A percentile compares a stretch with the other conserved stretches of the same genome.
Evolutionary conservation across 2,329 filamentous ascomycete species (phyloP).

Genomic region (Aureobasidium sp.): DNA sequence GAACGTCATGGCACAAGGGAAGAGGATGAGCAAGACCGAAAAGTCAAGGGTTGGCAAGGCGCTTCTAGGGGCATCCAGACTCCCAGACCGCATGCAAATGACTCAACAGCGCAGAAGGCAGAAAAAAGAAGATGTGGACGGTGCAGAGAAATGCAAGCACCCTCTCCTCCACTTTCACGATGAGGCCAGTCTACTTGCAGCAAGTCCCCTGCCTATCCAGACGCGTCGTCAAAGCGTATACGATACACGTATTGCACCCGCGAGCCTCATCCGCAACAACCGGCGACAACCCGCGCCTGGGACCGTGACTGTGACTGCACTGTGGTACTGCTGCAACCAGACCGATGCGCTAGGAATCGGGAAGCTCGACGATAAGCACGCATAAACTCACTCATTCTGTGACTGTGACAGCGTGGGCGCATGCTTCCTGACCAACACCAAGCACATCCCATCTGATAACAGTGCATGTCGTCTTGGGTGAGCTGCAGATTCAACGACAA

Average conservation of each 20-base stretch:
- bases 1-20: conserved; percentile 8
- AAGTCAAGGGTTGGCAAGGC: conserved; percentile 3
- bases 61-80: conserved; percentile 11
- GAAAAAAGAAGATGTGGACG: conserved; percentile 12
- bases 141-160: conserved; percentile 6
- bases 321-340: neutral
- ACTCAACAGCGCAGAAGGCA: conserved; percentile 9
- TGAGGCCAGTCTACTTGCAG: conserved; percentile 7
- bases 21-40: neutral
- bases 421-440: neutral
- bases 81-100: conserved; percentile 1
- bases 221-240: conserved; percentile 10
- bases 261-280: neutral
- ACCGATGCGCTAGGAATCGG: neutral
- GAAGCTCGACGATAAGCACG: conserved; percentile 2
- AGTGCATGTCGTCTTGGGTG: neutral
- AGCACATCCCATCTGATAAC: conserved; percentile 5
- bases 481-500: conserved; percentile 9
- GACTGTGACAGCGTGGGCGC: neutral
- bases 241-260: neutral
- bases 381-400: neutral
- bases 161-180: conserved; percentile 15
- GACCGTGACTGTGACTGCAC: neutral
- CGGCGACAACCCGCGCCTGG: neutral
- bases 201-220: conserved; percentile 14